phyloP scores from a whole-genome alignment of 768 basidiomycete genomes.

The Pleurotus ostreatus region DNA sequence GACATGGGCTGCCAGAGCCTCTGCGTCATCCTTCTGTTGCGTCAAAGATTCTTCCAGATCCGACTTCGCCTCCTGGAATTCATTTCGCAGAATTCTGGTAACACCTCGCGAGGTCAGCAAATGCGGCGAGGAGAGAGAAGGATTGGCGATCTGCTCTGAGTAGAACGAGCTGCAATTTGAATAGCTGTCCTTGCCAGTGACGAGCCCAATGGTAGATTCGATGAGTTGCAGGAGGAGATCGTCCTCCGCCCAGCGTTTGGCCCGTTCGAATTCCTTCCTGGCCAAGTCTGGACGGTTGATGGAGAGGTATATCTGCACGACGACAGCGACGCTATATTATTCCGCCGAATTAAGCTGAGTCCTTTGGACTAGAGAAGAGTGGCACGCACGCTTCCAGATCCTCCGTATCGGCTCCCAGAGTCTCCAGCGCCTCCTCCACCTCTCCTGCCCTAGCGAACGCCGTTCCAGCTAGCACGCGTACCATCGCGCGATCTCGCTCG shows the following conservation, averaged over 20 bases:
- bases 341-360: too few relatives aligned
- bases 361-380: background rate
- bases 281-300: constrained; percentile 86
- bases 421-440: constrained; percentile 90
- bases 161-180: constrained; percentile 58
- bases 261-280: constrained; percentile 77
- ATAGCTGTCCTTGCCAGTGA: constrained; percentile 71
- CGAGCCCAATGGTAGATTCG: constrained; percentile 77
- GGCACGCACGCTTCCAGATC: constrained; percentile 83
- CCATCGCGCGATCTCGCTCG: constrained; percentile 68
- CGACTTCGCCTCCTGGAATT: constrained; percentile 71
- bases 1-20: constrained; percentile 63
- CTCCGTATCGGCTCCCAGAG: constrained; percentile 64
- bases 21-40: constrained; percentile 55
- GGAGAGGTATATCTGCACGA: constrained; percentile 87
- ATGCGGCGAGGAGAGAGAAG: constrained; percentile 69
- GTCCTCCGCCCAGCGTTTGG: constrained; percentile 86
- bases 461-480: constrained; percentile 80
- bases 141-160: constrained; percentile 80
- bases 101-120: constrained; percentile 78
- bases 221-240: constrained; percentile 86
- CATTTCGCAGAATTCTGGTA: constrained; percentile 72
- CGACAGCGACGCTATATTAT: constrained; percentile 62
- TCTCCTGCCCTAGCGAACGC: constrained; percentile 84
- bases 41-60: constrained; percentile 73